Evolutionary conservation across 768 basidiomycete species (phyloP).

Genomic region (Trametes cingulata): DNA sequence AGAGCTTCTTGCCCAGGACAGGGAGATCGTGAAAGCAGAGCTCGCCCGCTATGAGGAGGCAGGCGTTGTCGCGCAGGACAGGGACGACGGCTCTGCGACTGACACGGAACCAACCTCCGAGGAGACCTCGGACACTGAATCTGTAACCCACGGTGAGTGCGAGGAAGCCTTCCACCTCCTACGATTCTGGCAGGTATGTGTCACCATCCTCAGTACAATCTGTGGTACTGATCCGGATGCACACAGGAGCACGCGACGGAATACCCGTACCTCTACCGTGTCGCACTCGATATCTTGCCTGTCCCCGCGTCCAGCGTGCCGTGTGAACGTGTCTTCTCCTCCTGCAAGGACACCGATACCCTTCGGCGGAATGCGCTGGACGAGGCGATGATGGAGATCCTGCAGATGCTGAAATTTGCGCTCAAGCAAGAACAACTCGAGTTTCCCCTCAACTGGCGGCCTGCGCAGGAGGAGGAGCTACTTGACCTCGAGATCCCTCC

Average conservation of each 20-base stretch:
- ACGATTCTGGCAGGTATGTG: neutral
- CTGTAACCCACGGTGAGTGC: too few species aligned
- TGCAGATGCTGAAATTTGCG: slow-evolving; percentile 2
- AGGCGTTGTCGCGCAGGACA: too few species aligned
- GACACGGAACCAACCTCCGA: too few species aligned
- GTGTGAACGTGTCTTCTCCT: slow-evolving; percentile 4
- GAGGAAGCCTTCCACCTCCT: neutral
- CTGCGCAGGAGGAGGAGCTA: neutral
- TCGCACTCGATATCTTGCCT: slow-evolving; percentile 5
- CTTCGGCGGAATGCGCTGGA: neutral
- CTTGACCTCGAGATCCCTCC: neutral
- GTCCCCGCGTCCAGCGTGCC: slow-evolving; percentile 2
- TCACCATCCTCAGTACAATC: too few species aligned
- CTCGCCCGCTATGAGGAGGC: neutral
- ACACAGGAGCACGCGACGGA: neutral
- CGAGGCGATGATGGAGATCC: slow-evolving; percentile 1
- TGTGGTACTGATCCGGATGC: too few species aligned
- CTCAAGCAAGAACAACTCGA: neutral
- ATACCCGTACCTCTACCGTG: neutral
- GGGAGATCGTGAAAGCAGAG: neutral
- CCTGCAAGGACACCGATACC: slow-evolving; percentile 6
- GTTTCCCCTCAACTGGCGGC: neutral
- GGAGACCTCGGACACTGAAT: too few species aligned
- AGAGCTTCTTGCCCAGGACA: neutral
- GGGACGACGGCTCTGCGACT: too few species aligned